A percentile compares a stretch with the other conserved stretches of the same genome.
Conservation (phyloP, 352 stramenopile genomes). For the Phytophthora chlamydospora region DNA sequence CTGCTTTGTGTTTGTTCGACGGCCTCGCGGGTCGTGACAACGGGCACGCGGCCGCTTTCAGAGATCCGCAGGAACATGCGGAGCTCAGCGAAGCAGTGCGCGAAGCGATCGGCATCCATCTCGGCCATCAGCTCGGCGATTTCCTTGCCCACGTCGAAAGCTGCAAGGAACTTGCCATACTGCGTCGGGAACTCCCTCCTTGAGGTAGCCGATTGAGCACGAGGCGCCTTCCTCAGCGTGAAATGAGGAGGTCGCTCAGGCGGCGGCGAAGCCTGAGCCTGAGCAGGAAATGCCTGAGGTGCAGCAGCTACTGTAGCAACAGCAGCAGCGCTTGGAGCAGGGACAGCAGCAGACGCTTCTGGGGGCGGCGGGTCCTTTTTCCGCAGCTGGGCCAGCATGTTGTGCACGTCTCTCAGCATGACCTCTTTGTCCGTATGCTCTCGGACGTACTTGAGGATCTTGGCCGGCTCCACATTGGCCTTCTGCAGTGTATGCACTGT, state of each 20-base stretch:
- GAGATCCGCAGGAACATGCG: constrained; percentile 28
- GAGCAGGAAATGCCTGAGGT: not conserved
- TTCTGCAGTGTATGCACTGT: constrained; percentile 31
- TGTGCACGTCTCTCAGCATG: constrained; percentile 30
- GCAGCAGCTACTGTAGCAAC: not conserved
- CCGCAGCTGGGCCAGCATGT: constrained; percentile 28
- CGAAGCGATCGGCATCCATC: constrained; percentile 28
- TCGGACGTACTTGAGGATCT: constrained; percentile 37
- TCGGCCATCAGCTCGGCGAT: constrained; percentile 31
- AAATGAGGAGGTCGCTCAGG: constrained; percentile 10
- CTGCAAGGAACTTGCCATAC: constrained; percentile 35
- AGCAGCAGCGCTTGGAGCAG: constrained; percentile 1
- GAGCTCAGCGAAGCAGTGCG: constrained; percentile 21
- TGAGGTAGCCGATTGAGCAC: not conserved
- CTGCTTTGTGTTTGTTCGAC: constrained; percentile 25
- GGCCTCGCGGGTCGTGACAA: constrained; percentile 31
- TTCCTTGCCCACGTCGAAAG: constrained; percentile 37
- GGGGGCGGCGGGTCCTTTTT: constrained; percentile 9
- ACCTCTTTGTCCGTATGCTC: constrained; percentile 37
- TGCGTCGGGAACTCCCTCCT: constrained; percentile 16
- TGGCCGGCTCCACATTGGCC: constrained; percentile 27
- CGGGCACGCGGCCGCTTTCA: constrained; percentile 18
- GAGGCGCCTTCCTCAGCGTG: not conserved
- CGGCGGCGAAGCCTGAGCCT: not conserved
- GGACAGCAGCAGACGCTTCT: not conserved